These are phyloP conservation scores for Neurospora intermedia DNA, from an alignment of 495 filamentous ascomycete species.

Conservation along the genomic window DNA sequence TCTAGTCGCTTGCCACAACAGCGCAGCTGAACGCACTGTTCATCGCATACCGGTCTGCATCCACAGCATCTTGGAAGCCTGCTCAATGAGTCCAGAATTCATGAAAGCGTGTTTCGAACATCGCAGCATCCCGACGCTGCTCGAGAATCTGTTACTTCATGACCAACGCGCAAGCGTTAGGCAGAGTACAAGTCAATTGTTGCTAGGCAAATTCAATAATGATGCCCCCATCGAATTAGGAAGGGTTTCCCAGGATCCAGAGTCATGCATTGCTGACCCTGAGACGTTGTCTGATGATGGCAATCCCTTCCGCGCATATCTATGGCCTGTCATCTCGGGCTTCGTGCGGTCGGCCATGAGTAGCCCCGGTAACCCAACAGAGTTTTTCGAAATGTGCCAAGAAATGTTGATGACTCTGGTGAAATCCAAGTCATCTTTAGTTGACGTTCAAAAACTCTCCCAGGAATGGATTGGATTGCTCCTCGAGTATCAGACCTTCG, in stretches of 20 bases:
- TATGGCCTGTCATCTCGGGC: constrained; percentile 38
- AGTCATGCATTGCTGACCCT: not conserved
- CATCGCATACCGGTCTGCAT: constrained; percentile 38
- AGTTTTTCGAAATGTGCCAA: constrained; percentile 34
- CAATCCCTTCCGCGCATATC: constrained; percentile 25
- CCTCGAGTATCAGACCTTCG: constrained; percentile 19
- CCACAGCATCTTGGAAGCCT: constrained; percentile 53
- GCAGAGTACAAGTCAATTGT: constrained; percentile 28
- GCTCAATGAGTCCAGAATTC: constrained; percentile 44
- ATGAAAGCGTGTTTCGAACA: constrained; percentile 47
- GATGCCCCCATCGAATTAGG: not conserved
- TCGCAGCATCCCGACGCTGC: constrained; percentile 15
- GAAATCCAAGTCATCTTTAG: constrained; percentile 34
- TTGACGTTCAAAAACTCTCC: constrained; percentile 34
- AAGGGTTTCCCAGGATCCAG: not conserved
- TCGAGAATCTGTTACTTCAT: constrained; percentile 31
- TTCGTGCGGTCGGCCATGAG: constrained; percentile 30
- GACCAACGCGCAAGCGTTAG: constrained; percentile 32
- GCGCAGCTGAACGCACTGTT: not conserved
- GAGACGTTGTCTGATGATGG: not conserved
- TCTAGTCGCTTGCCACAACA: constrained; percentile 6
- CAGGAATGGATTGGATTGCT: constrained; percentile 14
- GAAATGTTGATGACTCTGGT: constrained; percentile 45
- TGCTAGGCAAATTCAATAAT: constrained; percentile 17
- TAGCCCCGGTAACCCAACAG: constrained; percentile 28